phyloP scores from a whole-genome alignment of 1,284 basidiomycete species.

The Malassezia sp. region DNA sequence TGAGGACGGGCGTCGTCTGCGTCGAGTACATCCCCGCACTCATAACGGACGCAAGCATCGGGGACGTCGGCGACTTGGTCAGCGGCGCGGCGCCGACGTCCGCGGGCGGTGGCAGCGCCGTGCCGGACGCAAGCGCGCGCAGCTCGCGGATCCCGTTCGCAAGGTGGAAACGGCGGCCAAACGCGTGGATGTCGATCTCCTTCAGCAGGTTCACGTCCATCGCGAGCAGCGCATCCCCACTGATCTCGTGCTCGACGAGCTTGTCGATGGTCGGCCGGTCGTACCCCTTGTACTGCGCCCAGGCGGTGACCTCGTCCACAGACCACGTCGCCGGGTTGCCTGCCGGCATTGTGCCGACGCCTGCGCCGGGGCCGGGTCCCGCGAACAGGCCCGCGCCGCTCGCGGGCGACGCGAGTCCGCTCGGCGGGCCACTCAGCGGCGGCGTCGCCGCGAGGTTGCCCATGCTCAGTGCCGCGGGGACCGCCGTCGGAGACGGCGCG shows the following conservation, averaged over 20 bases:
- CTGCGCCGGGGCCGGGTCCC: too few relatives aligned
- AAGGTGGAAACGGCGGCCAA: constrained; percentile 86
- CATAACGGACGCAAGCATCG: not conserved
- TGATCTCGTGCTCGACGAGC: constrained; percentile 82
- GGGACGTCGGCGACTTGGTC: not conserved
- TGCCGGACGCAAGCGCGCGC: constrained; percentile 38
- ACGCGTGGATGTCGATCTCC: constrained; percentile 87
- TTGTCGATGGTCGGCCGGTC: constrained; percentile 67
- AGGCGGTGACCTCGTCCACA: constrained; percentile 78
- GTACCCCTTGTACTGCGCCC: constrained; percentile 74
- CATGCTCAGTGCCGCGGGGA: too few relatives aligned
- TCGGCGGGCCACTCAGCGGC: too few relatives aligned
- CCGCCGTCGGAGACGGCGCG: too few relatives aligned
- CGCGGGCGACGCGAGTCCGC: too few relatives aligned
- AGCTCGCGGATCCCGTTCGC: constrained; percentile 88
- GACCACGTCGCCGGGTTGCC: constrained; percentile 63
- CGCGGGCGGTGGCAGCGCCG: constrained; percentile 13
- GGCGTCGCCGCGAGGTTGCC: too few relatives aligned
- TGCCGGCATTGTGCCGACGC: too few relatives aligned
- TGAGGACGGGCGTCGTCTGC: not conserved
- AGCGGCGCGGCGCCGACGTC: not conserved
- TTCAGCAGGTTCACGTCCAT: constrained; percentile 85
- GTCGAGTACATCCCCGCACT: not conserved
- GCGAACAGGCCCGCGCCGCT: too few relatives aligned
- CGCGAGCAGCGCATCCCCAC: constrained; percentile 87